Base-by-base conservation (phyloP, 1,139 yeast species). In the Geotrichum carabidarum region DNA sequence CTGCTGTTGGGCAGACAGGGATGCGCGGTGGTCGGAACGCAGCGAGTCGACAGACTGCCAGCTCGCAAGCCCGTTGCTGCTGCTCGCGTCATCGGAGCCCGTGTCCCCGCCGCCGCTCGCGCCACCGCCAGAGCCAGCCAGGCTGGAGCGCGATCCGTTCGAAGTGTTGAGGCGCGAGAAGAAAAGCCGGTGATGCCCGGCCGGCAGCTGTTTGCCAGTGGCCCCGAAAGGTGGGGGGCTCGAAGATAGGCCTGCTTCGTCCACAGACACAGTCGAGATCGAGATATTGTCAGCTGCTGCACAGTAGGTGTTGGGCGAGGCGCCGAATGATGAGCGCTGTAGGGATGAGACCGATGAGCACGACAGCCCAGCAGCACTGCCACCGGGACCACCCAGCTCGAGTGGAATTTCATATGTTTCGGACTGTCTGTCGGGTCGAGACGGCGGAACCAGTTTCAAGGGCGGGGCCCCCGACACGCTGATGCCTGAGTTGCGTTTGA, bases 31-130 rank as follows among this genome's bases (percentile, higher is more conserved):
- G 30, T 43, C 46, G 11, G 48, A 43, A 8, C 36, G n/a, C 7
- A 50, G 31, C 12, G 53, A 50, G 27, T 50, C 53, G 11, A 50
- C 37, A 6, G 53, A 50, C 14, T 35, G 37, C 4, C 53, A 42
- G 4, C 35, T 42, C 14, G 40, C 14, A 2, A 44, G 14, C 12
- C 40, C 27, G 27, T 22, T 22, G 27, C 27, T 22, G 27, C 27
- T 22, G 27, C 27, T 14, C 3, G 30, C 27, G 9, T 34, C 40
- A 17, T 43, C 35, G 14, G 54, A 32, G 34, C n/a, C n/a, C n/a
- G n/a, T n/a, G n/a, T n/a, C n/a, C n/a, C n/a, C n/a, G 27, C 27
- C 5, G 27, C 27, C 5, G 27, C 27, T 14, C 3, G 30, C 27
- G 9, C 17, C 40, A 17, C 35, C 35, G 14, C 50, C n/a, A n/a